Evolutionary conservation across 768 basidiomycete genomes (phyloP).

Genomic region (Heimioporus sp.): DNA sequence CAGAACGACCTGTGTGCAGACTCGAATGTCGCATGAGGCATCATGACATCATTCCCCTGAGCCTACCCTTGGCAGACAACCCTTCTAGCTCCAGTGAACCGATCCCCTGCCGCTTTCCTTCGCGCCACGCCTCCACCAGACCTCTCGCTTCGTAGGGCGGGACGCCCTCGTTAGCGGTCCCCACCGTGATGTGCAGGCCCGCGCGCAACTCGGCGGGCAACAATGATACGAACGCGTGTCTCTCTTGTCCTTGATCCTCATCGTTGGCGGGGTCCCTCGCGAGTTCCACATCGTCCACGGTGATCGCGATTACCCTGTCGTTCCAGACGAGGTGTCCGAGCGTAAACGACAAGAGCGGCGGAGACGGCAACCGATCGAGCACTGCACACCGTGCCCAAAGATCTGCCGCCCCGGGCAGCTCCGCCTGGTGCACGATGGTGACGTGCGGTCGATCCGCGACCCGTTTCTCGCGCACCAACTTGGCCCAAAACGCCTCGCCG

Average conservation of each 20-base stretch:
- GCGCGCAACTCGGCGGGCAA: conserved; percentile 47
- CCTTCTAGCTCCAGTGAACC: conserved; percentile 29
- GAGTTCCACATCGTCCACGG: conserved; percentile 57
- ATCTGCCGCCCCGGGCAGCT: conserved; percentile 30
- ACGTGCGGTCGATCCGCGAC: conserved; percentile 72
- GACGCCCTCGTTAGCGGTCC: conserved; percentile 54
- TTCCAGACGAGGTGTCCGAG: conserved; percentile 73
- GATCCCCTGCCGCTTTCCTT: conserved; percentile 30
- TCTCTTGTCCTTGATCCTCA: conserved; percentile 34
- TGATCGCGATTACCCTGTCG: conserved; percentile 75
- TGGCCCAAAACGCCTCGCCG: conserved; percentile 45
- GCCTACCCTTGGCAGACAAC: conserved; percentile 27
- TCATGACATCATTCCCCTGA: conserved; percentile 24
- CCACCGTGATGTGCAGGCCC: conserved; percentile 85
- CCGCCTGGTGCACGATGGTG: conserved; percentile 76
- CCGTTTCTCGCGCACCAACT: conserved; percentile 43
- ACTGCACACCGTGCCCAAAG: conserved; percentile 43
- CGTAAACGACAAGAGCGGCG: conserved; percentile 59
- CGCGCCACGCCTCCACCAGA: conserved; percentile 57
- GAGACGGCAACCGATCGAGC: conserved; percentile 18
- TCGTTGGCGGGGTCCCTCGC: conserved; percentile 29
- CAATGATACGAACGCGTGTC: conserved; percentile 43
- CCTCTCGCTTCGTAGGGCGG: conserved; percentile 65
- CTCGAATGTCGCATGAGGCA: neutral
- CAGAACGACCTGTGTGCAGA: no score